Percentiles rank a stretch among this genome's conserved stretches.
Evolutionary conservation across 257 asterid species (phyloP).

Genomic region (Solanum pennellii): DNA sequence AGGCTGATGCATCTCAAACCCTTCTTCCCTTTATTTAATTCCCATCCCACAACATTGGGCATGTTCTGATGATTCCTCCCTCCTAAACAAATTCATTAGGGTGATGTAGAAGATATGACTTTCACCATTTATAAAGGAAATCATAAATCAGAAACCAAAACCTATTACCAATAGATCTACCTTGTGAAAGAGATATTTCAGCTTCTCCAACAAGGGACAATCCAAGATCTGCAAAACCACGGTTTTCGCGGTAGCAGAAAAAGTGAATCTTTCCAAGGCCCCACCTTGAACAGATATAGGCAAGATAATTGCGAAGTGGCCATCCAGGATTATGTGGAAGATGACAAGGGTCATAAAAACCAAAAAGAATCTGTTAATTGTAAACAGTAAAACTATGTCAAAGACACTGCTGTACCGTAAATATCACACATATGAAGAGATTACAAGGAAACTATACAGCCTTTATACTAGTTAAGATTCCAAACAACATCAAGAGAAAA

Average conservation of each 20-base stretch:
- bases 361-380: conserved; percentile 58
- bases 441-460: neutral
- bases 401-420: neutral
- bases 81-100: conserved; percentile 19
- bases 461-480: neutral
- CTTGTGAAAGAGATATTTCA: conserved; percentile 48
- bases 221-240: conserved; percentile 79
- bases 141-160: neutral
- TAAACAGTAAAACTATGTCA: neutral
- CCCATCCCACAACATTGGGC: conserved; percentile 90
- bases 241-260: conserved; percentile 83
- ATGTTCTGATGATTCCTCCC: conserved; percentile 27
- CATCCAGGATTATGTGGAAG: conserved; percentile 85
- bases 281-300: conserved; percentile 64
- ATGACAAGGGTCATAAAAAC: conserved; percentile 87
- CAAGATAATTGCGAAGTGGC: conserved; percentile 84
- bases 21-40: conserved; percentile 49
- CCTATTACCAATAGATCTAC: conserved; percentile 22
- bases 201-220: conserved; percentile 85
- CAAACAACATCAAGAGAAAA: neutral
- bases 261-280: conserved; percentile 46
- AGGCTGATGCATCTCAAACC: conserved; percentile 64
- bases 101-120: neutral
- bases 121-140: neutral
- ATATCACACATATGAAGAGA: neutral